phyloP scores from a whole-genome alignment of 306 rosid species.

The Hippophae tibetana region DNA sequence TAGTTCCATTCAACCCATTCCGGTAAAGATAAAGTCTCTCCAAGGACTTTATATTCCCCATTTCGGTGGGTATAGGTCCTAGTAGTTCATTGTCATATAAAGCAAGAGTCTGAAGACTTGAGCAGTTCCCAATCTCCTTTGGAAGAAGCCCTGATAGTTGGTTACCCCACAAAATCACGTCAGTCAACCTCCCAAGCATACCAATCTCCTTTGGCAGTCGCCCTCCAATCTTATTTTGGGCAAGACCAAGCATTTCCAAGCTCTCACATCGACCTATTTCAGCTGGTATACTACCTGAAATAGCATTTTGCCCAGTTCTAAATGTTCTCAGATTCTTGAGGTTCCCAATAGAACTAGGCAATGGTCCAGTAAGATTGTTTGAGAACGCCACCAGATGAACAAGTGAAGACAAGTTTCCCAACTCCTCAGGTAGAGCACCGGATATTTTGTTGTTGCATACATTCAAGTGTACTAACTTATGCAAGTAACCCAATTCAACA shows the following conservation, averaged over 20 bases:
- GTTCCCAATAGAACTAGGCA: slow-evolving; percentile 74
- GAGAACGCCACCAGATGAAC: slow-evolving; percentile 70
- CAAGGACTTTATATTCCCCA: slow-evolving; percentile 69
- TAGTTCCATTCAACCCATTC: slow-evolving; percentile 78
- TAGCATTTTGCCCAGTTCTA: slow-evolving; percentile 78
- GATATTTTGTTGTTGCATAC: slow-evolving; percentile 65
- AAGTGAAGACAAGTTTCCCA: slow-evolving; percentile 62
- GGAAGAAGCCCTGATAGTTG: slow-evolving; percentile 68
- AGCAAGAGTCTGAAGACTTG: slow-evolving; percentile 63
- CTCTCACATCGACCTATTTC: slow-evolving; percentile 65
- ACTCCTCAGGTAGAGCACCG: slow-evolving; percentile 58
- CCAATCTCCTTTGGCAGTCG: slow-evolving; percentile 72
- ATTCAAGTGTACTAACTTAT: slow-evolving; percentile 48
- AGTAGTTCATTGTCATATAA: slow-evolving; percentile 58
- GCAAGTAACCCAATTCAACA: slow-evolving; percentile 49
- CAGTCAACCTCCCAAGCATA: slow-evolving; percentile 55
- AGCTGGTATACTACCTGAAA: slow-evolving; percentile 69
- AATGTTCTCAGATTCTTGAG: slow-evolving; percentile 52
- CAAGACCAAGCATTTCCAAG: slow-evolving; percentile 70
- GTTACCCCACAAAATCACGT: slow-evolving; percentile 58
- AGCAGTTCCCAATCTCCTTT: slow-evolving; percentile 69
- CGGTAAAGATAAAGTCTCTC: slow-evolving; percentile 62
- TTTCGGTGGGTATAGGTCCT: slow-evolving; percentile 60
- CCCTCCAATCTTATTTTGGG: slow-evolving; percentile 72
- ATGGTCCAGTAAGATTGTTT: slow-evolving; percentile 63